A percentile compares a stretch with the other conserved stretches of the same genome.
These are phyloP conservation scores for Cladosporium phlei DNA, from an alignment of 2,329 filamentous ascomycete species.

Conservation along the genomic window DNA sequence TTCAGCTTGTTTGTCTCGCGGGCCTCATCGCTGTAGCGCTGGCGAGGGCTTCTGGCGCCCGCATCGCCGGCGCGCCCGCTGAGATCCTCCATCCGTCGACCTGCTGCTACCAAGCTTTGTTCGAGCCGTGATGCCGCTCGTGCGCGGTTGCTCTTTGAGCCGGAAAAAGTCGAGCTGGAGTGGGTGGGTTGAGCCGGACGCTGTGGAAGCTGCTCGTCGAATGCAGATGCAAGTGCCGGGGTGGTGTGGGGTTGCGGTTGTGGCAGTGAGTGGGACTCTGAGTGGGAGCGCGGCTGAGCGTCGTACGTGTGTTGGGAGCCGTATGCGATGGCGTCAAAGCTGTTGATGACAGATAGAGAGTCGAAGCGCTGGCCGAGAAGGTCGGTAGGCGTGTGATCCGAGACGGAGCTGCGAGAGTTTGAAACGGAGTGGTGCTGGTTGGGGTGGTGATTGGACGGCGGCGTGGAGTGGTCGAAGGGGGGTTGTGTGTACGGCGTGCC, in stretches of 20 bases:
- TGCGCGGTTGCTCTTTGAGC: conserved; percentile 7
- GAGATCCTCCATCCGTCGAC: conserved; percentile 47
- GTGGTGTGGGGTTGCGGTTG: conserved; percentile 12
- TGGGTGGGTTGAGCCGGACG: conserved; percentile 14
- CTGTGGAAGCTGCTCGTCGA: conserved; percentile 6
- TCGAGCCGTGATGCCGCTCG: conserved; percentile 28
- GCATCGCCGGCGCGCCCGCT: conserved; percentile 38
- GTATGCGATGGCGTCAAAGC: conserved; percentile 32
- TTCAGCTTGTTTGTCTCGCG: conserved; percentile 60
- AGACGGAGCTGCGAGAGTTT: conserved; percentile 26
- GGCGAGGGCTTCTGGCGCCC: conserved; percentile 52
- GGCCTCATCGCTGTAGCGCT: conserved; percentile 75
- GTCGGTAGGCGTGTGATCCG: conserved; percentile 30
- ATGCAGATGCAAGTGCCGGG: conserved; percentile 12
- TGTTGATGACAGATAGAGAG: conserved; percentile 34
- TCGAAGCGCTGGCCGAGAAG: conserved; percentile 40
- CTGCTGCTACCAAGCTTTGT: conserved; percentile 39
- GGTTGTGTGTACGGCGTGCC: conserved; percentile 1
- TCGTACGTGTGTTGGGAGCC: conserved; percentile 16
- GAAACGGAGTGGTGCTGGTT: conserved; percentile 7
- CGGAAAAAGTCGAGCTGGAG: conserved; percentile 12
- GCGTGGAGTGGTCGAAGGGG: not conserved
- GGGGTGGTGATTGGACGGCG: not conserved
- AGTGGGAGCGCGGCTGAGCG: conserved; percentile 12
- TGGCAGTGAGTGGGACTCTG: conserved; percentile 11